Evolutionary conservation across 352 stramenopile species (phyloP).

Genomic region (Phytophthora cactorum): DNA sequence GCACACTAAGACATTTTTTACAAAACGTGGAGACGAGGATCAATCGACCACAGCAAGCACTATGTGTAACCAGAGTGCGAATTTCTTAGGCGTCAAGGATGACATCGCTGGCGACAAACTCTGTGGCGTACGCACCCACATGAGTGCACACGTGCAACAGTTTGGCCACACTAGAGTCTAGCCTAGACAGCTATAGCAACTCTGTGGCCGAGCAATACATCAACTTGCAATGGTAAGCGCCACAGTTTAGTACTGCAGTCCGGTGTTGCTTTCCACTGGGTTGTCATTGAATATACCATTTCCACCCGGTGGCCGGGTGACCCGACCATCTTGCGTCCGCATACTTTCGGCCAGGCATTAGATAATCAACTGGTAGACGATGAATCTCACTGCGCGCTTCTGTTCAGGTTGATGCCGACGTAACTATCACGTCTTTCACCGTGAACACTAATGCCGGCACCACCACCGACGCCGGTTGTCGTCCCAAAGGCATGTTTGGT

Average conservation of each 20-base stretch:
- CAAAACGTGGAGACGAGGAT: conserved; percentile 11
- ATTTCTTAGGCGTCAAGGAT: conserved; percentile 36
- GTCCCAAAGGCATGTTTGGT: conserved; percentile 12
- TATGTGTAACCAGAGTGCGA: background rate
- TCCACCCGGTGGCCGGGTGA: too few species aligned
- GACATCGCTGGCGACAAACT: conserved; percentile 14
- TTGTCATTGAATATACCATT: conserved; percentile 6
- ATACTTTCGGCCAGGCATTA: conserved; percentile 1
- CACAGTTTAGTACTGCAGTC: background rate
- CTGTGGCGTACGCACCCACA: conserved; percentile 26
- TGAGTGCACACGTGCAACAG: conserved; percentile 14
- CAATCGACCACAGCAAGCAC: background rate
- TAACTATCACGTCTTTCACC: background rate
- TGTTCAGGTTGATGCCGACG: conserved; percentile 3
- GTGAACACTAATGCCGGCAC: conserved; percentile 8
- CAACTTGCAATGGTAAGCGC: too few species aligned
- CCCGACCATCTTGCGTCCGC: background rate
- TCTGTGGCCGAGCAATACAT: background rate
- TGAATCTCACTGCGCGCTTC: conserved; percentile 3
- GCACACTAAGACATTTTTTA: background rate
- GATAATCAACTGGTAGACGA: background rate
- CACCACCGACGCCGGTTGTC: background rate
- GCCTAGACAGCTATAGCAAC: conserved; percentile 3
- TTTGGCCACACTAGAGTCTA: background rate
- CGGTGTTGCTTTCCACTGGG: background rate